Conservation (phyloP, 78 protist species). For the Chrysochromulina tobinii region DNA sequence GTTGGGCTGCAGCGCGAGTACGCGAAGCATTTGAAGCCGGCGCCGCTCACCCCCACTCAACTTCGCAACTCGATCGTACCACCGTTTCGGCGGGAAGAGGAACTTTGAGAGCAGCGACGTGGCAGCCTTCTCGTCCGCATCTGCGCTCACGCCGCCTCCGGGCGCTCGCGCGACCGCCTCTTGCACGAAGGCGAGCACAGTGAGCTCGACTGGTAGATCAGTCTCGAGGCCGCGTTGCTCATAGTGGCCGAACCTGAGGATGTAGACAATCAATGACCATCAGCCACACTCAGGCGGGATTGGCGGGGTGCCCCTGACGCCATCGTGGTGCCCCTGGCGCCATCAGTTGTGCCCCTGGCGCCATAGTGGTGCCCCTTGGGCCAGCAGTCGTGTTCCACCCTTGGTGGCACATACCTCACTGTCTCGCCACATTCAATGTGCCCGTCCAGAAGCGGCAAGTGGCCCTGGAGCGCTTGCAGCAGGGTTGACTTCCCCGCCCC, state of each 20-base stretch:
- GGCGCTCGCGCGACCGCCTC: not conserved
- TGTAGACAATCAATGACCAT: too few species aligned
- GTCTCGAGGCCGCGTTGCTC: too few species aligned
- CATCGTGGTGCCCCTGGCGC: too few species aligned
- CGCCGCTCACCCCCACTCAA: conserved; percentile 39
- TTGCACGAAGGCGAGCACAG: not conserved
- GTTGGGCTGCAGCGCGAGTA: conserved; percentile 20
- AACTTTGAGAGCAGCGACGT: not conserved
- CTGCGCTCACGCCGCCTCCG: not conserved
- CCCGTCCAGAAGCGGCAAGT: not conserved
- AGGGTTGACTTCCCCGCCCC: conserved; percentile 64
- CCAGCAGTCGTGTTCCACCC: too few species aligned
- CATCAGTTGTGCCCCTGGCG: too few species aligned
- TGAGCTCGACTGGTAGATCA: not conserved
- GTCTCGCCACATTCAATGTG: not conserved
- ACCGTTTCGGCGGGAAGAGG: not conserved
- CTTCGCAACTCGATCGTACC: not conserved
- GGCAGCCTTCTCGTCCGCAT: not conserved
- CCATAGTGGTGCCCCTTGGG: too few species aligned
- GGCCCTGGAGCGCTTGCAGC: conserved; percentile 27
- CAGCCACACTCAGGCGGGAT: too few species aligned
- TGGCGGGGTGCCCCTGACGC: too few species aligned
- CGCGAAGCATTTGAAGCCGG: conserved; percentile 33
- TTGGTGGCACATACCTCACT: too few species aligned
- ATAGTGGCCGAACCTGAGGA: too few species aligned